Evolutionary conservation across 805 yeast species (phyloP).

Genomic region (Zygoascus bituminiphila): DNA sequence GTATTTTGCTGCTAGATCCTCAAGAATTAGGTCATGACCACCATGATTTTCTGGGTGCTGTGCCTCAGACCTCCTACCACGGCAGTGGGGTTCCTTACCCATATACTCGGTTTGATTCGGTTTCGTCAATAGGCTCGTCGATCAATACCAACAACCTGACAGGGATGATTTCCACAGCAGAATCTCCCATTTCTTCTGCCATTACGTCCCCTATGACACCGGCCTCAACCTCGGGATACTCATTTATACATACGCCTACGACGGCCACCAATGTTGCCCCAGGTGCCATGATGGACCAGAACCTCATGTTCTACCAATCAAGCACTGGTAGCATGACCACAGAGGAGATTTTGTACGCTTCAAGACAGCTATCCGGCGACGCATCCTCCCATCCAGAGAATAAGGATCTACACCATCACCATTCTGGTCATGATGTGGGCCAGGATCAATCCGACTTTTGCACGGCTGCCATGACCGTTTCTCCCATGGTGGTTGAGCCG

Average conservation of each 20-base stretch:
- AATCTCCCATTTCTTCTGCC: neutral
- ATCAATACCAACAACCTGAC: neutral
- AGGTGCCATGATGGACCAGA: neutral
- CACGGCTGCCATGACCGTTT: neutral
- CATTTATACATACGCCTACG: neutral
- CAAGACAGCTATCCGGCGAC: neutral
- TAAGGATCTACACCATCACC: neutral
- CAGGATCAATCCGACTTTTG: neutral
- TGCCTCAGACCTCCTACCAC: neutral
- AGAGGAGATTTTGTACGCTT: neutral
- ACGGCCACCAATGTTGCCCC: too few species aligned
- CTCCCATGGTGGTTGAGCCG: neutral
- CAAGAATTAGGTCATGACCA: neutral
- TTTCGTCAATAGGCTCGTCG: neutral
- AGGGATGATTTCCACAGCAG: neutral
- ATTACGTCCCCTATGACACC: neutral
- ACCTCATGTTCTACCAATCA: neutral
- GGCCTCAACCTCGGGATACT: neutral
- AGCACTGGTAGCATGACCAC: neutral
- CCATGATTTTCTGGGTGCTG: neutral
- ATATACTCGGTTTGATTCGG: neutral
- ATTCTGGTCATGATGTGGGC: neutral
- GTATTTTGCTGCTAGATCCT: neutral
- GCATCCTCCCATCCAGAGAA: neutral
- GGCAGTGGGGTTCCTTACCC: neutral